A percentile compares a stretch with the other conserved stretches of the same genome.
phyloP scores from a whole-genome alignment of 805 yeast genomes.

The Wickerhamiella lipophila region DNA sequence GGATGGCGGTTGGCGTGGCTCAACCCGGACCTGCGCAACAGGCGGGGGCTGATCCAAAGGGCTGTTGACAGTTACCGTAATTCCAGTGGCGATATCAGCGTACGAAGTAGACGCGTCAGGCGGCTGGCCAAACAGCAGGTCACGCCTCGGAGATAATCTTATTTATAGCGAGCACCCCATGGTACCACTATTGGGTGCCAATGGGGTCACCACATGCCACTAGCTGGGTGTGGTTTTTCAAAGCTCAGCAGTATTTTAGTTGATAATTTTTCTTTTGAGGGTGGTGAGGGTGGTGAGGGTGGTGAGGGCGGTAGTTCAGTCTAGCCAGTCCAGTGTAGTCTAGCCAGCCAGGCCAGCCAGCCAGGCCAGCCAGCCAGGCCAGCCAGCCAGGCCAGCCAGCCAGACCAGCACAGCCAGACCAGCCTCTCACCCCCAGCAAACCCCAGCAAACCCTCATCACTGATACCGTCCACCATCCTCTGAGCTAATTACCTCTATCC shows the following conservation, averaged over 20 bases:
- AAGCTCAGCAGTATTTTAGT: background rate
- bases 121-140: slow-evolving; percentile 19
- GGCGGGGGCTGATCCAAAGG: slow-evolving; percentile 38
- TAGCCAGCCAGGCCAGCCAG: too few relatives aligned
- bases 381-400: too few relatives aligned
- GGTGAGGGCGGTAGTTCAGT: too few relatives aligned
- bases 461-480: too few relatives aligned
- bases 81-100: slow-evolving; percentile 32
- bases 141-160: slow-evolving; percentile 3
- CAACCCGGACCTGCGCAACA: slow-evolving; percentile 34
- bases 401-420: too few relatives aligned
- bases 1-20: slow-evolving; percentile 38
- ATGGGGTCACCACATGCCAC: too few relatives aligned
- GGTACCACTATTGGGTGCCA: background rate
- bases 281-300: too few relatives aligned
- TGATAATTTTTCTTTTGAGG: background rate
- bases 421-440: too few relatives aligned
- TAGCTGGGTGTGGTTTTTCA: background rate
- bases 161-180: background rate
- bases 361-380: too few relatives aligned
- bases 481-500: too few relatives aligned
- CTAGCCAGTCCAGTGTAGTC: too few relatives aligned
- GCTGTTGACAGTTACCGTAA: slow-evolving; percentile 44
- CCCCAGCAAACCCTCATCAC: too few relatives aligned
- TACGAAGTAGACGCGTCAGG: slow-evolving; percentile 36